Evolutionary conservation across 345 rosid species (phyloP), one percentile per base, ranked within the genome.

Genomic region (sweet orange (Citrus sinensis)): DNA sequence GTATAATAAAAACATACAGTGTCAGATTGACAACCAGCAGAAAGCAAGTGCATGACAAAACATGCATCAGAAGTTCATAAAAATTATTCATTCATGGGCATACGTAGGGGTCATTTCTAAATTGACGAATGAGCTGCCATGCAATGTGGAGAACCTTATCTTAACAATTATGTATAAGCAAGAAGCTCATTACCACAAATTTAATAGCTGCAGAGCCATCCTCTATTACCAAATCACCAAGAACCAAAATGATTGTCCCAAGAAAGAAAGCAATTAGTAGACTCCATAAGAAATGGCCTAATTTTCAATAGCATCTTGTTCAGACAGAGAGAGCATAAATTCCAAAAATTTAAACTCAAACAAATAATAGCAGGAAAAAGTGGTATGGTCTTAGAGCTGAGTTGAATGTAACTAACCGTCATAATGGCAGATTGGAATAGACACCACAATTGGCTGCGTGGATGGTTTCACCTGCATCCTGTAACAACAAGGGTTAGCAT

Each of bases 381-480:
- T 20, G 14, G 73, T 42, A 67, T 40, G 69, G 46, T 32, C 66
- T 46, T 77, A 13, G 68, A 80, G 60, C 32, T 17, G 71, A 67
- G 58, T 67, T 46, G 69, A 9, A 4, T 61, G 84, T 73, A 71
- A 65, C 93, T 83, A 80, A 95, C 98, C 98, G 80, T 92, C 99
- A 81, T 91, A 91, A 86, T 95, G 98, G 83, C 97, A 92, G 70
- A 93, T 79, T 49, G 98, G 99, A 80, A 95, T 84, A 75, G 98
- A 91, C 71, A 95, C 82, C 9, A 95, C 85, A 58, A 95, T 78
- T 58, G 99, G 96, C 70, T 95, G 98, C 49, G 58, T 37, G 64
- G 88, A 80, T 77, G 97, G 82, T 82, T 81, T 92, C 20, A 93
- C 98, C 75, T 89, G 97, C 99, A 95, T 92, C 89, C 99, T 95